These are phyloP conservation scores for Zymoseptoria crescenta DNA, from an alignment of 2,329 filamentous ascomycete species.

Conservation along the genomic window DNA sequence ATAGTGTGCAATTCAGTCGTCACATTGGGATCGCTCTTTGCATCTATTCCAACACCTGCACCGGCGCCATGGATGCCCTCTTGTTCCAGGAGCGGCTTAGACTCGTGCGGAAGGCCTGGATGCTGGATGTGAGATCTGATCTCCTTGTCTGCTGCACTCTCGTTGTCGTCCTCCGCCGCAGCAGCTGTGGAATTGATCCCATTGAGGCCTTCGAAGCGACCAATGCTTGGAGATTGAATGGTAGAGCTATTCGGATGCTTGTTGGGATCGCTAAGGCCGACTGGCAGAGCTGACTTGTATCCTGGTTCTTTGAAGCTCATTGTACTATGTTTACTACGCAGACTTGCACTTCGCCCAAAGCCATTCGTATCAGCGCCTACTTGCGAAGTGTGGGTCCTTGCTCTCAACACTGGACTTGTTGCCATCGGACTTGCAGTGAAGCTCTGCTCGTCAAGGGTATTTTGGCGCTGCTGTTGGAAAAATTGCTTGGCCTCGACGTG, in stretches of 20 bases:
- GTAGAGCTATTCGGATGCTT: conserved; percentile 25
- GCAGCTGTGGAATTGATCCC: conserved; percentile 4
- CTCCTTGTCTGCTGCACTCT: conserved; percentile 41
- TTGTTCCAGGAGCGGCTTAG: conserved; percentile 46
- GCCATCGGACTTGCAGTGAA: conserved; percentile 27
- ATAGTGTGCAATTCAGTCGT: conserved; percentile 78
- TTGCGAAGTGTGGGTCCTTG: conserved; percentile 38
- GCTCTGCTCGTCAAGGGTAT: conserved; percentile 37
- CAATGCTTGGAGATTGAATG: conserved; percentile 26
- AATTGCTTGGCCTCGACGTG: conserved; percentile 93
- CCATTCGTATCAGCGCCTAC: conserved; percentile 31
- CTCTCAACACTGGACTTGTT: conserved; percentile 33
- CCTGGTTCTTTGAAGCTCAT: conserved; percentile 8
- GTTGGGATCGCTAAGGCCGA: conserved; percentile 28
- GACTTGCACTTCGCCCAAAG: conserved; percentile 34
- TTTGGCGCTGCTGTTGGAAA: conserved; percentile 79
- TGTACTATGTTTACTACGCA: conserved; percentile 35
- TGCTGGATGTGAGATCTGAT: conserved; percentile 45
- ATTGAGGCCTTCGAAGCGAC: conserved; percentile 22
- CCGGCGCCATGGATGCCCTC: conserved; percentile 52
- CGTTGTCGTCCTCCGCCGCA: conserved; percentile 18
- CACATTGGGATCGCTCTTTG: conserved; percentile 68
- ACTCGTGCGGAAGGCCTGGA: conserved; percentile 47
- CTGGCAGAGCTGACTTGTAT: conserved; percentile 29
- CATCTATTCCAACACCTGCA: conserved; percentile 54